Base-by-base conservation (phyloP, 352 stramenopile genomes). In the Globisporangium canariense region DNA sequence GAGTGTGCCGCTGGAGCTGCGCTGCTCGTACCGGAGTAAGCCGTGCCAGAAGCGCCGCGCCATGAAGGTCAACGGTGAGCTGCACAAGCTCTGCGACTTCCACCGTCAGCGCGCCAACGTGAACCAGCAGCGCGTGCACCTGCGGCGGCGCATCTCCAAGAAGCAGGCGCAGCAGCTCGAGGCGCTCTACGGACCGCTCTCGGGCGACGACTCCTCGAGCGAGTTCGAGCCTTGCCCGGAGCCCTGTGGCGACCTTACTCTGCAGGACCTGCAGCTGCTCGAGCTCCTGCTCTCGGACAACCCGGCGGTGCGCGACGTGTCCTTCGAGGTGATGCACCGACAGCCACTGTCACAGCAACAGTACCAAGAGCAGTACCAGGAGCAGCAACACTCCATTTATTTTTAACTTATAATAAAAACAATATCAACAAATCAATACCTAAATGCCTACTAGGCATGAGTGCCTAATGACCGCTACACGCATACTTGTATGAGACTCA, bases 91-190 rank as follows among this genome's bases (percentile, higher is more conserved):
- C 47, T 83, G 75, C 20, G 63, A 74, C 20, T 70, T 74, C 38
- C 75, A 83, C 56, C 75, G 75, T 14, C 63, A 69, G 22, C 76
- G 78, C 47, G 73, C 74, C 13, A 83, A 83, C 65, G 67, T 72
- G 51, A 79, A 78, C 65, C 75, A 83, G 61, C 70, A 67, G 22
- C 73, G 73, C n/a, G 69, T 75, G 69, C 66, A 76, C 46, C 57
- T 76, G 66, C 69, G 69, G 20, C 66, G 68, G 2, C 62, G 62
- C 14, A 68, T 68, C 45, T 58, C 56, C 3, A 59, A 54, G 45
- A 58, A 63, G 32, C 62, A 68, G 43, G 51, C 53, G 40, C 52
- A 61, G 51, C 61, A 61, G 30, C 53, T 60, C 30, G 53, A 66
- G 40, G 41, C n/a, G 3, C 61, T 61, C 7, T 60, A 66, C 30